These are phyloP conservation scores for Paecilomyces dactylethromorphus DNA, from an alignment of 2,329 filamentous ascomycete genomes.

Conservation along the genomic window DNA sequence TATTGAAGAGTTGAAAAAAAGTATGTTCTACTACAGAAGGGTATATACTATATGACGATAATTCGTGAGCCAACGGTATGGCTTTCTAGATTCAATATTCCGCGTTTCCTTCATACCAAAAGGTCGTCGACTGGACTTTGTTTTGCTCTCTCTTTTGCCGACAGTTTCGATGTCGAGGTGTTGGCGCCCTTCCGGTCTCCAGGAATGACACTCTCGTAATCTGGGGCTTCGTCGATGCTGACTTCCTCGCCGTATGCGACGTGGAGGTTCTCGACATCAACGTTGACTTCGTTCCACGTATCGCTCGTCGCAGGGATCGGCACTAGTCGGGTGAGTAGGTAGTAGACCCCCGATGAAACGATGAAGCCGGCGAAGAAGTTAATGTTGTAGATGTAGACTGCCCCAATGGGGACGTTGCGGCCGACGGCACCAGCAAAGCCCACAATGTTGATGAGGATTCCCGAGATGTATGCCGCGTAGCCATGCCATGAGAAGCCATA, in stretches of 20 bases:
- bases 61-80: background rate
- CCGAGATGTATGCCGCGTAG: constrained; percentile 73
- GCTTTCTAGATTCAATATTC: background rate
- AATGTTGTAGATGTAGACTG: constrained; percentile 79
- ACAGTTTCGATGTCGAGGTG: background rate
- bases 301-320: constrained; percentile 70
- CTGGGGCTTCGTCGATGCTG: constrained; percentile 15
- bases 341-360: constrained; percentile 63
- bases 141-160: background rate
- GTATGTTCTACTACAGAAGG: no score
- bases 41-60: background rate
- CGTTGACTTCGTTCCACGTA: constrained; percentile 67
- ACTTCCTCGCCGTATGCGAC: constrained; percentile 26
- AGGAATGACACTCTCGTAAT: background rate
- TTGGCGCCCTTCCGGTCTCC: background rate
- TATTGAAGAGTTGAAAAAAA: no score
- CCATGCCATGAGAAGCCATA: constrained; percentile 75
- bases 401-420: constrained; percentile 63
- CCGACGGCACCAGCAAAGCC: constrained; percentile 83
- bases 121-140: background rate
- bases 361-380: constrained; percentile 87
- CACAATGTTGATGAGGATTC: constrained; percentile 85
- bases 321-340: constrained; percentile 58
- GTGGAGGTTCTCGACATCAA: constrained; percentile 22
- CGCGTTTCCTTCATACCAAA: background rate